phyloP scores from a whole-genome alignment of 2,329 filamentous ascomycete species.

The Camillea tinctor region DNA sequence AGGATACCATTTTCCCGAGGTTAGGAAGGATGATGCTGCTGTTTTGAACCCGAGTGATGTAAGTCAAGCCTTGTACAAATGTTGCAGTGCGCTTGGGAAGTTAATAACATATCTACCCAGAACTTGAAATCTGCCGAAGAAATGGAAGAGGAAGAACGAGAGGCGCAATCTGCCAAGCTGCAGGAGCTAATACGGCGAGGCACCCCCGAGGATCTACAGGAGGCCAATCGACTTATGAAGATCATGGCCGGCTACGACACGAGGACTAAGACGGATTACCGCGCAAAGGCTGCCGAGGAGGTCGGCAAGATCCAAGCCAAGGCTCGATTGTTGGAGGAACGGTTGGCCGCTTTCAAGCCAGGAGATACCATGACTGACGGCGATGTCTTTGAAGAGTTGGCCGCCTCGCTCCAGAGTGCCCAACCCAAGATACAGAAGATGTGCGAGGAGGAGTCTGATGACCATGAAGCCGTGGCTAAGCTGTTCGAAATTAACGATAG shows the following conservation, averaged over 20 bases:
- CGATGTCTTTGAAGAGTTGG: conserved; percentile 78
- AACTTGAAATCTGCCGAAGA: conserved; percentile 95
- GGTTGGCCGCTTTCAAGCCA: conserved; percentile 77
- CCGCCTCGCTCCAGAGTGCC: conserved; percentile 82
- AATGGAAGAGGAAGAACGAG: conserved; percentile 95
- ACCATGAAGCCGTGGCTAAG: conserved; percentile 92
- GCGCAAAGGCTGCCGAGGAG: conserved; percentile 95
- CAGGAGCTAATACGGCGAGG: conserved; percentile 94
- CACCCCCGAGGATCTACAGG: conserved; percentile 87
- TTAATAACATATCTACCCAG: conserved; percentile 48
- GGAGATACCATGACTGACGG: conserved; percentile 74
- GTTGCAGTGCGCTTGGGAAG: conserved; percentile 4
- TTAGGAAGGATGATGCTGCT: conserved; percentile 89
- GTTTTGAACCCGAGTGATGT: conserved; percentile 96
- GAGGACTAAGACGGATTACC: conserved; percentile 92
- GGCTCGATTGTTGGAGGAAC: conserved; percentile 86
- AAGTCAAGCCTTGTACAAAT: conserved; percentile 45
- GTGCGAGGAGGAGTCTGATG: conserved; percentile 98
- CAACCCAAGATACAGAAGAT: conserved; percentile 99
- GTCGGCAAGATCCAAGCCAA: conserved; percentile 95
- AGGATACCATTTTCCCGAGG: conserved; percentile 91
- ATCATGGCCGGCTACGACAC: conserved; percentile 98
- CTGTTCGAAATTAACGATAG: conserved; percentile 97
- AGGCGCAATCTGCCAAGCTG: conserved; percentile 95
- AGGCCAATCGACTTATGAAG: conserved; percentile 98